These are phyloP conservation scores for Eucalyptus fibrosa DNA, from an alignment of 345 rosid genomes.

Conservation along the genomic window DNA sequence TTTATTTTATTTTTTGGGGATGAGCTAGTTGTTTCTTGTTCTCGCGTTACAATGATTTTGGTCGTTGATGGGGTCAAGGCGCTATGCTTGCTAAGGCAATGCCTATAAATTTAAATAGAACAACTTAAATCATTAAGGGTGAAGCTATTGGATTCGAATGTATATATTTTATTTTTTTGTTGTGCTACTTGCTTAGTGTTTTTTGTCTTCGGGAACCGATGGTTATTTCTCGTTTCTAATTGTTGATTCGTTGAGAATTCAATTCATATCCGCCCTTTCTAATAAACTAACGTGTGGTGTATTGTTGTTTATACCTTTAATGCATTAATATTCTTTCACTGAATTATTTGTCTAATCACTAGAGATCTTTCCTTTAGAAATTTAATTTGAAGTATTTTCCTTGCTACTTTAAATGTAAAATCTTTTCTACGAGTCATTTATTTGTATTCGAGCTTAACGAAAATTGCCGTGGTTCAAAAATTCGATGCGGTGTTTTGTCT, in stretches of 20 bases:
- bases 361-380: background rate
- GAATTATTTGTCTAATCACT: background rate
- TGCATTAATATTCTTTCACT: background rate
- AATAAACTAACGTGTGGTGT: background rate
- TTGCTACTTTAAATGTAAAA: background rate
- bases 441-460: background rate
- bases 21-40: background rate
- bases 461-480: background rate
- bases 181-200: background rate
- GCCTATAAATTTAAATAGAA: background rate
- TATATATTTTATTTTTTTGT: background rate
- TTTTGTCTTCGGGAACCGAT: background rate
- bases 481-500: background rate
- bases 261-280: background rate
- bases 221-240: background rate
- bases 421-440: background rate
- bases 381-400: background rate
- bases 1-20: background rate
- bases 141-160: background rate
- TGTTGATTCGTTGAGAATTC: background rate
- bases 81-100: background rate
- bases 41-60: background rate
- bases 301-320: background rate
- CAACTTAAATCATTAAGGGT: background rate
- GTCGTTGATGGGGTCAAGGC: too few relatives aligned